Evolutionary conservation across 306 rosid species (phyloP).

Genomic region (Begonia peltatifolia): DNA sequence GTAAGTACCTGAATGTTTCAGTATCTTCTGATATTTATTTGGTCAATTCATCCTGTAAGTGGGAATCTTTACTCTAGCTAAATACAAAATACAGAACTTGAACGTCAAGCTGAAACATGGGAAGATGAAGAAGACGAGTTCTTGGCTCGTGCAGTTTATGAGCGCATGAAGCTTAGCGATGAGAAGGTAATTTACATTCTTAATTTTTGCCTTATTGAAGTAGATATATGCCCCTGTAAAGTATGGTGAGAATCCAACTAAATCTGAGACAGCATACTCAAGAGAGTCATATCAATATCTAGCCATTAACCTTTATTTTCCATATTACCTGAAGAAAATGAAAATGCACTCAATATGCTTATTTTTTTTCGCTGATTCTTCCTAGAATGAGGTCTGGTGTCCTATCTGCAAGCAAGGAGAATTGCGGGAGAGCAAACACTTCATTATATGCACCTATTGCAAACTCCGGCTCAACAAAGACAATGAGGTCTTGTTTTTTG

Average conservation of each 20-base stretch:
- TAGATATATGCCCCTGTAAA: too few species aligned
- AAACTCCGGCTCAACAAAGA: slow-evolving; percentile 47
- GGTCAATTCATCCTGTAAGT: slow-evolving; percentile 8
- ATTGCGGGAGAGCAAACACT: slow-evolving; percentile 33
- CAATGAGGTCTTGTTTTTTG: slow-evolving; percentile 36
- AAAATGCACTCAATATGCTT: not conserved
- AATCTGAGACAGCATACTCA: too few species aligned
- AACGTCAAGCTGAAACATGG: slow-evolving; percentile 33
- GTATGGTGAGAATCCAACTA: too few species aligned
- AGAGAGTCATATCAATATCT: too few species aligned
- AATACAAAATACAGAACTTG: slow-evolving; percentile 33
- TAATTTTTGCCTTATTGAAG: too few species aligned
- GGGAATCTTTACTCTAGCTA: slow-evolving; percentile 14
- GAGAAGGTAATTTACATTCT: slow-evolving; percentile 32
- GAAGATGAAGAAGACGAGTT: slow-evolving; percentile 73
- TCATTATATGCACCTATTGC: slow-evolving; percentile 41
- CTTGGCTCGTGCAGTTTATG: slow-evolving; percentile 56
- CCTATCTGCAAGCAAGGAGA: slow-evolving; percentile 77
- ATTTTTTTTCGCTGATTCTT: slow-evolving; percentile 21
- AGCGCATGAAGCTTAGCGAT: slow-evolving; percentile 57
- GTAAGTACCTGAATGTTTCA: not conserved
- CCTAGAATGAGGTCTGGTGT: slow-evolving; percentile 49
- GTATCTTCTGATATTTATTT: slow-evolving; percentile 2
- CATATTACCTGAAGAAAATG: too few species aligned
- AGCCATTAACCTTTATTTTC: too few species aligned